Conservation (phyloP, 2,329 filamentous ascomycete species). For the Orbilia javanica region DNA sequence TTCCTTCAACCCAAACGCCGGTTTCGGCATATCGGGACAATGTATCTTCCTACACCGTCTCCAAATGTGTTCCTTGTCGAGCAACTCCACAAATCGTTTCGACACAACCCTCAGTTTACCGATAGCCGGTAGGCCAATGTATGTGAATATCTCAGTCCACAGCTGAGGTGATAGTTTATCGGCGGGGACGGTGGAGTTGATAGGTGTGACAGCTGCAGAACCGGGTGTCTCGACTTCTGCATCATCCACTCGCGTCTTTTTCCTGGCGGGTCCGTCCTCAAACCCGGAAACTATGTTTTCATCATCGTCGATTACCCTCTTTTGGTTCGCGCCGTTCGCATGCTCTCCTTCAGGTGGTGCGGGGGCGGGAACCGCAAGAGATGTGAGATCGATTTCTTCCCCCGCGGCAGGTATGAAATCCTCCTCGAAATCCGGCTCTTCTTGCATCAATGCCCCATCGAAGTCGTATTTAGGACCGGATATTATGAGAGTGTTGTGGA, state of each 20-base stretch:
- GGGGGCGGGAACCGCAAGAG: constrained; percentile 42
- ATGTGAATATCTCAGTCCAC: constrained; percentile 57
- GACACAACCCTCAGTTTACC: constrained; percentile 53
- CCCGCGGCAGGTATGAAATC: constrained; percentile 55
- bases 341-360: constrained; percentile 29
- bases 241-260: constrained; percentile 34
- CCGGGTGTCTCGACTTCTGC: constrained; percentile 12
- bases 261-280: constrained; percentile 28
- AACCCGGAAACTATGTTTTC: constrained; percentile 20
- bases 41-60: constrained; percentile 59
- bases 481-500: not conserved
- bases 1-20: constrained; percentile 75
- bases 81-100: constrained; percentile 54
- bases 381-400: constrained; percentile 53
- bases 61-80: constrained; percentile 60
- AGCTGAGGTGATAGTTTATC: constrained; percentile 24
- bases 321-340: not conserved
- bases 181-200: constrained; percentile 1
- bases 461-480: constrained; percentile 29
- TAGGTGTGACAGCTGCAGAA: not conserved
- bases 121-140: constrained; percentile 40
- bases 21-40: constrained; percentile 76
- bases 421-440: constrained; percentile 56
- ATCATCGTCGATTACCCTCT: constrained; percentile 35
- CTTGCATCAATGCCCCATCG: constrained; percentile 48